Evolutionary conservation across 306 rosid genomes (phyloP), one percentile per base, ranked within the genome.

Genomic region (Cucumis sativus): DNA sequence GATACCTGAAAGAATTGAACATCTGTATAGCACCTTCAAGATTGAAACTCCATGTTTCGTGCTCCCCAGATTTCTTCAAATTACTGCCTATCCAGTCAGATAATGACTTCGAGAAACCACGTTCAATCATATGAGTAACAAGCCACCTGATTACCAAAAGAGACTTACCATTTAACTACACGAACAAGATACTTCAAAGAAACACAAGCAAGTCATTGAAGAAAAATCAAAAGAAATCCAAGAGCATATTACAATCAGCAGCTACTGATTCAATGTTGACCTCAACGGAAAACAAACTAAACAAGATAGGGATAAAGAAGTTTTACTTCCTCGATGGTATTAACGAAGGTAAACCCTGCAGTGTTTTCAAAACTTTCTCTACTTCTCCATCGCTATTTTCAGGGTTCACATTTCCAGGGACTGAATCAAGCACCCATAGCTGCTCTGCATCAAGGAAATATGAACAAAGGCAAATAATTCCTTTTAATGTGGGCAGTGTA

Each of bases 11-110:
- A 72, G 97, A 95, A 78, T 87, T 74, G 82, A 95, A 90, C 99
- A 95, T 89, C 87, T 87, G 89, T 51, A 87, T 83, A 62, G 97
- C 97, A 60, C 84, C 91, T 12, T 95, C 84, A 62, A 95, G 89
- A 84, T 95, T 87, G 84, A 95, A 92, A 12, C 89, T 80, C 97
- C 93, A 90, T 47, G 97, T 92, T 88, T 85, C 91, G 18, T 87
- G 90, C 62, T 89, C 96, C 76, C 97, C 97, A 17, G 80, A 84
- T 87, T 86, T 92, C 87, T 89, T 89, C 78, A 95, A 91, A 82
- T 88, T 95, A 82, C 88, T 89, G 77, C 97, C 96, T 81, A 95
- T 86, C 98, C 98, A 95, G 39, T 95, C 97, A 16, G 98, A 85
- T 75, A 95, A 74, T 61, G 97, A 82, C 84, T 86, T 89, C 70